Percentiles rank a stretch among this genome's conserved stretches.
These are phyloP conservation scores for Uronychia binucleata DNA, from an alignment of 73 alveolate genomes.

Conservation along the genomic window DNA sequence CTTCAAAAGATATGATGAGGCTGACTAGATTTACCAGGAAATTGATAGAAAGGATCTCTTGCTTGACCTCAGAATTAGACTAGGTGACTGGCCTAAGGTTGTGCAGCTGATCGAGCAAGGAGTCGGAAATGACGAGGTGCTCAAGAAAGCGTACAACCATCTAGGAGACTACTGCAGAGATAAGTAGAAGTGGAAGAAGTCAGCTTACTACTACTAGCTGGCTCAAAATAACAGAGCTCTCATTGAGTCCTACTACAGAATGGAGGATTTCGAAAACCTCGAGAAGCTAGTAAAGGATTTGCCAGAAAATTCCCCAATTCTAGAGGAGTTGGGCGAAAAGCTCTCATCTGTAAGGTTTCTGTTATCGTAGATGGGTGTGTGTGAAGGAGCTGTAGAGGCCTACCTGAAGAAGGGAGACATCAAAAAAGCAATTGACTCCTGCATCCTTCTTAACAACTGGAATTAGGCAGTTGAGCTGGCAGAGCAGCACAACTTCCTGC, in stretches of 20 bases:
- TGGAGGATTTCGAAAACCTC: conserved; percentile 89
- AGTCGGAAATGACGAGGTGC: conserved; percentile 92
- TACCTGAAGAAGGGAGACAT: conserved; percentile 96
- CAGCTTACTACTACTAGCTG: conserved; percentile 75
- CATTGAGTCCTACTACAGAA: conserved; percentile 84
- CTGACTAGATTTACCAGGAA: conserved; percentile 93
- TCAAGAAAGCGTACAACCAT: conserved; percentile 82
- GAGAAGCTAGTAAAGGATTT: conserved; percentile 76
- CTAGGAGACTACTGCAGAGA: conserved; percentile 84
- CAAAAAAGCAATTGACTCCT: conserved; percentile 98
- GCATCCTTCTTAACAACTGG: conserved; percentile 97
- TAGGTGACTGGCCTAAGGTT: conserved; percentile 97
- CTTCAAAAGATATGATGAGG: conserved; percentile 97
- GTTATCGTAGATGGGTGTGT: conserved; percentile 73
- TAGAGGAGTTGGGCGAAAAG: conserved; percentile 90
- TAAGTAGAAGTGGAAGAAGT: conserved; percentile 80
- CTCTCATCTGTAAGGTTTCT: conserved; percentile 85
- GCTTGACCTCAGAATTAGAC: conserved; percentile 90
- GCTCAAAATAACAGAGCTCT: conserved; percentile 86
- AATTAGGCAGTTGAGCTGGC: conserved; percentile 99
- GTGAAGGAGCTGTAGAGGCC: conserved; percentile 97
- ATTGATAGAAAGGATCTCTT: conserved; percentile 98
- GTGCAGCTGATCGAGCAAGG: conserved; percentile 86
- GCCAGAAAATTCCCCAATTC: conserved; percentile 88
- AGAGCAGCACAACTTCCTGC: conserved; percentile 97